Conservation (phyloP, 345 rosid species). For the Euphorbia lathyris region DNA sequence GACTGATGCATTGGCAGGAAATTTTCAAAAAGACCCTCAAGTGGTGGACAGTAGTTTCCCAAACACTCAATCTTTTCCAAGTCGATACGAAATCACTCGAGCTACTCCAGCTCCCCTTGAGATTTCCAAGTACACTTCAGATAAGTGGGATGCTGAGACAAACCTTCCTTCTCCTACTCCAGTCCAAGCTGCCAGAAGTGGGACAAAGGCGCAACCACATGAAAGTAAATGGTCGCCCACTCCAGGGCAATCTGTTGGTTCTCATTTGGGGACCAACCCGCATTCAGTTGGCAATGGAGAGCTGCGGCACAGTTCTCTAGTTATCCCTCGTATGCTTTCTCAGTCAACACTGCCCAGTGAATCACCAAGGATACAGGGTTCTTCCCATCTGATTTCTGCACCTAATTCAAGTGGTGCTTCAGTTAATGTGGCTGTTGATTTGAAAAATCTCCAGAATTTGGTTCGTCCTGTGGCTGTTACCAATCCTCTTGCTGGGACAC, state of each 20-base stretch:
- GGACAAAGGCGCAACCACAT: conserved; percentile 37
- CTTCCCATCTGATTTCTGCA: conserved; percentile 27
- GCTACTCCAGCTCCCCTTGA: conserved; percentile 47
- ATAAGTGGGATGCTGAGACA: conserved; percentile 56
- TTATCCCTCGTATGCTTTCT: conserved; percentile 29
- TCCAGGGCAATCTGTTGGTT: conserved; percentile 35
- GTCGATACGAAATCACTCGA: conserved; percentile 27
- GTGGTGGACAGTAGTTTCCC: conserved; percentile 29
- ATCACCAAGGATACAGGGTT: conserved; percentile 37
- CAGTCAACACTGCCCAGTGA: conserved; percentile 29
- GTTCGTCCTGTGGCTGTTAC: conserved; percentile 40
- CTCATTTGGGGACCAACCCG: conserved; percentile 28
- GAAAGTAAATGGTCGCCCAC: conserved; percentile 77
- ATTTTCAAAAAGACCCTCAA: conserved; percentile 50
- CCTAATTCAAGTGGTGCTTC: conserved; percentile 25
- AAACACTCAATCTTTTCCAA: conserved; percentile 34
- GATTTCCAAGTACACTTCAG: conserved; percentile 46
- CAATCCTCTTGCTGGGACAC: conserved; percentile 32
- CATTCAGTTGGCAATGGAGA: conserved; percentile 29
- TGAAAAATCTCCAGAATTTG: conserved; percentile 47
- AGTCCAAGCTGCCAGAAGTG: conserved; percentile 41
- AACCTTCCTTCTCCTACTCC: conserved; percentile 98
- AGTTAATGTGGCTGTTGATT: conserved; percentile 28
- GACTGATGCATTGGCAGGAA: conserved; percentile 71
- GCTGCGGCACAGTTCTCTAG: conserved; percentile 25